phyloP scores from a whole-genome alignment of 257 asterid species.

The Cinchona pubescens region DNA sequence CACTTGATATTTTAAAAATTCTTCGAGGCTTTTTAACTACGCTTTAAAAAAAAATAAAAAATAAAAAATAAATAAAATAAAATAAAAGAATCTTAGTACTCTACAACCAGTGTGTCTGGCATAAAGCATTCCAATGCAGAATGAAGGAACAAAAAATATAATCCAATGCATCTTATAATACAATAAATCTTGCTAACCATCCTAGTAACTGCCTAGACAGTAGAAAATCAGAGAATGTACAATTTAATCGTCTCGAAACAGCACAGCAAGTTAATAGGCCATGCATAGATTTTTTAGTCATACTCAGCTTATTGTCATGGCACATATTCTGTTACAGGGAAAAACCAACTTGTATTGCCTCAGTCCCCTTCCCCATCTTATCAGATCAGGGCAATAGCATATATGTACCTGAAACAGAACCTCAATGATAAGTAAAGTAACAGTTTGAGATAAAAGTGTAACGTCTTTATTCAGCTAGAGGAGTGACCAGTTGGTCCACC shows the following conservation, averaged over 20 bases:
- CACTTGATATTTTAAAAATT: too few relatives aligned
- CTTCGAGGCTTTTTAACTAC: too few relatives aligned
- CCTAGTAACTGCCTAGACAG: not conserved
- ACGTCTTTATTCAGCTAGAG: not conserved
- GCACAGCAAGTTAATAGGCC: not conserved
- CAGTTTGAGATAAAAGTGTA: not conserved
- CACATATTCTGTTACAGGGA: not conserved
- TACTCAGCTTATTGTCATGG: not conserved
- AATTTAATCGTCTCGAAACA: not conserved
- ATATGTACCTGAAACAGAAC: not conserved
- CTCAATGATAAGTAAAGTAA: not conserved
- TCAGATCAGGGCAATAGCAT: not conserved
- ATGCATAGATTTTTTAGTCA: too few relatives aligned
- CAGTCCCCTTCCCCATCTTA: not conserved
- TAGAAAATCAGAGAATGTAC: not conserved
- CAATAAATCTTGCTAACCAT: not conserved
- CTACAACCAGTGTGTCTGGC: too few relatives aligned
- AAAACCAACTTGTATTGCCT: not conserved
- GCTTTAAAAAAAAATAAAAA: too few relatives aligned
- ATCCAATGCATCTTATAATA: too few relatives aligned
- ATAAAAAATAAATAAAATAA: too few relatives aligned
- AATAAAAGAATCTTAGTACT: too few relatives aligned
- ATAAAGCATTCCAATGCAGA: too few relatives aligned
- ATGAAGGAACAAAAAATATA: too few relatives aligned
- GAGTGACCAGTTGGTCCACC: conserved; percentile 3